These are phyloP conservation scores for Plasmodium chabaudi DNA, from an alignment of 169 alveolate genomes.

Conservation along the genomic window DNA sequence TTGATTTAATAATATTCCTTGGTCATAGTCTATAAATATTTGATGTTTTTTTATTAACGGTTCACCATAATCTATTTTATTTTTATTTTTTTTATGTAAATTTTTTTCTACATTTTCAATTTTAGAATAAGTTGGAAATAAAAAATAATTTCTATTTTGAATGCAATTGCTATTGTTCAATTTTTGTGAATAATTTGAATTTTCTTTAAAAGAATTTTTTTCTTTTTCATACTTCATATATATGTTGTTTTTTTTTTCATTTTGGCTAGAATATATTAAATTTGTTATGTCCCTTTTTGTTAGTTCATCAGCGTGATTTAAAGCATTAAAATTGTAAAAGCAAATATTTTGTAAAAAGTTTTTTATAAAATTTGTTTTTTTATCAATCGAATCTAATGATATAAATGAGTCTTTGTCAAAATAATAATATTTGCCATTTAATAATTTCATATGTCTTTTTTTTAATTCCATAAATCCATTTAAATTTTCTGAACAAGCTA, in stretches of 20 bases:
- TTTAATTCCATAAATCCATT: constrained; percentile 49
- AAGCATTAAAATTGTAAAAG: constrained; percentile 15
- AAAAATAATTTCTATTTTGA: constrained; percentile 14
- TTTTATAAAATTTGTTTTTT: constrained; percentile 33
- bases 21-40: constrained; percentile 43
- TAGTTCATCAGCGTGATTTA: constrained; percentile 2
- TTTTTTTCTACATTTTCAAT: constrained; percentile 34
- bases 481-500: constrained; percentile 11
- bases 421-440: constrained; percentile 30
- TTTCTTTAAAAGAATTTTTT: background rate
- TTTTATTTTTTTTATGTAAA: constrained; percentile 7
- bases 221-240: background rate
- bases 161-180: background rate
- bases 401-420: constrained; percentile 10
- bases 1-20: constrained; percentile 15
- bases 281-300: constrained; percentile 11
- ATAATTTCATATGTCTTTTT: constrained; percentile 46
- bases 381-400: constrained; percentile 10
- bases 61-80: constrained; percentile 22
- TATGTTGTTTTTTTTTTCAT: background rate
- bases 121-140: constrained; percentile 43
- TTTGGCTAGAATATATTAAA: background rate
- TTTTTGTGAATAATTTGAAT: background rate
- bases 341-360: constrained; percentile 17
- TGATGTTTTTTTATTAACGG: constrained; percentile 61